phyloP scores from a whole-genome alignment of 345 rosid species.

The Lumnitzera littorea region DNA sequence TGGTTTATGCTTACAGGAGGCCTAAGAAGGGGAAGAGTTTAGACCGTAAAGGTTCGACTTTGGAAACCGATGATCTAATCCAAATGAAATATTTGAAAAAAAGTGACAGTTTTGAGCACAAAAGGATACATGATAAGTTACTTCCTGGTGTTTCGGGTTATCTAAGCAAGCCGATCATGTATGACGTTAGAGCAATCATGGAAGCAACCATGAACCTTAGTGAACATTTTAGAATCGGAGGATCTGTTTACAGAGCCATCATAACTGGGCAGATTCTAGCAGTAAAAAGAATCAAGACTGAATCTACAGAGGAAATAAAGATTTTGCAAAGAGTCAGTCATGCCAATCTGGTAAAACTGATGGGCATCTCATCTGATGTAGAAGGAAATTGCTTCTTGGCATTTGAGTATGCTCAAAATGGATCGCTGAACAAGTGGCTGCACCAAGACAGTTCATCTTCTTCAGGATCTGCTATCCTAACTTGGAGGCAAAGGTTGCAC shows the following conservation, averaged over 20 bases:
- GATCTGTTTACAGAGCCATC: conserved; percentile 41
- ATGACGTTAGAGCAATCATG: conserved; percentile 29
- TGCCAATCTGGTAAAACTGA: conserved; percentile 50
- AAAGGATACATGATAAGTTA: conserved; percentile 38
- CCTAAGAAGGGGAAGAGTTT: conserved; percentile 19
- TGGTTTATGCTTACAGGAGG: not conserved
- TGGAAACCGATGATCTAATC: conserved; percentile 35
- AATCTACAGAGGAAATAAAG: conserved; percentile 38
- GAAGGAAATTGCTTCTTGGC: conserved; percentile 43
- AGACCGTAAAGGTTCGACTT: conserved; percentile 18
- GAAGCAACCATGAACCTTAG: conserved; percentile 40
- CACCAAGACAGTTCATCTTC: conserved; percentile 15
- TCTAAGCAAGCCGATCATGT: conserved; percentile 40
- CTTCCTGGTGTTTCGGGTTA: conserved; percentile 49
- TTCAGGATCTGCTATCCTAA: conserved; percentile 13
- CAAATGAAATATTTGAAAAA: conserved; percentile 18
- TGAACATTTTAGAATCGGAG: conserved; percentile 34
- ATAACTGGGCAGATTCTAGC: conserved; percentile 40
- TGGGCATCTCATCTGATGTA: conserved; percentile 35
- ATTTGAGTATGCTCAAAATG: conserved; percentile 55
- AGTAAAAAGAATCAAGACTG: conserved; percentile 37
- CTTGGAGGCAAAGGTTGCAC: conserved; percentile 46
- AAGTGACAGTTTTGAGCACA: conserved; percentile 19
- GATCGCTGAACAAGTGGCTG: conserved; percentile 49
- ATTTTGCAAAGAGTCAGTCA: conserved; percentile 53